Base-by-base conservation (phyloP, 208 protist genomes). In the Acanthamoeba lenticulata region DNA sequence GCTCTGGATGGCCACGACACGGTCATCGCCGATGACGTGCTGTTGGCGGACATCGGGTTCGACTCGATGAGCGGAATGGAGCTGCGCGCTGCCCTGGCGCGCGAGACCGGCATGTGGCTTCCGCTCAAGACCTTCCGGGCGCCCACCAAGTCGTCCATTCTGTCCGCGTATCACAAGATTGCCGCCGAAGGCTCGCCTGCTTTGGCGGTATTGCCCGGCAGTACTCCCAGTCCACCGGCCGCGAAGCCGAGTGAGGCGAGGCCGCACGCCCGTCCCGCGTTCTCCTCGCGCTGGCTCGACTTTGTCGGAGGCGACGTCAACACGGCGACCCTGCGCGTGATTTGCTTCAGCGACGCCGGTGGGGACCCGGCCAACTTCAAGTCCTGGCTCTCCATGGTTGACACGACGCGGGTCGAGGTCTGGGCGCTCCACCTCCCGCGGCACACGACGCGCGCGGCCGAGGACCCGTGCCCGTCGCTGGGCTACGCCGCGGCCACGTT, bases 11-110 rank as follows among this genome's bases (percentile, higher is more conserved):
- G 13, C 21, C 52, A 27, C 19, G n/a, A 42, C 32, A 90, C 49
- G 21, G 15, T 1, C 40, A 90, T 90, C 1, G 36, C 47, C 19
- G 85, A 65, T 9, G 85, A 90, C 36, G 7, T 27, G 85, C 85
- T 90, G 17, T 29, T 90, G 21, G 85, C 85, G 29, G 85, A 90
- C 15, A 0, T 90, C 19, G 85, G 85, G 29, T 69, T 90, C 38
- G 85, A 90, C 40, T 90, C 85, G 15, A 90, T 90, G 85, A 47
- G 49, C 32, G 85, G 85, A 15, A 90, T 90, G 85, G 85, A 90
- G 57, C 27, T 90, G 85, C 85, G 85, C 32, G 85, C 24, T 3
- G 57, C 47, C 24, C 47, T 90, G 34, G 42, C 85, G 4, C 44
- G 85, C 15, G 85, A 62, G n/a, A 15, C 24, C 5, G 85, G 85